Evolutionary conservation across 2,329 filamentous ascomycete genomes (phyloP).

Genomic region (Pestalotiopsis sp.): DNA sequence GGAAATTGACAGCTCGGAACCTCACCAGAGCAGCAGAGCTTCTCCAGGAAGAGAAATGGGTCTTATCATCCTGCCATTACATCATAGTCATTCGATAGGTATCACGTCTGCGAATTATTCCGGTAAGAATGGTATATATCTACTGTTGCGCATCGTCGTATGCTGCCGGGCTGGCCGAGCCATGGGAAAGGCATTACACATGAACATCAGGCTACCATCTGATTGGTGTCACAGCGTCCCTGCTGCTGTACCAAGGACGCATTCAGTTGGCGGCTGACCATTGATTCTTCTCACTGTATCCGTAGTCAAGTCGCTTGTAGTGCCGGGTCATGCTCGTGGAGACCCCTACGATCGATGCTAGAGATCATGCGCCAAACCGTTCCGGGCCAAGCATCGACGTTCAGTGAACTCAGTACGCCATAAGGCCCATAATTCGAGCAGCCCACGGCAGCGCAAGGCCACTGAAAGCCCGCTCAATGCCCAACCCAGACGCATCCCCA

Average conservation of each 20-base stretch:
- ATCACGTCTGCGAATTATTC: neutral
- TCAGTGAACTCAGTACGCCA: slow-evolving; percentile 16
- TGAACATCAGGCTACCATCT: neutral
- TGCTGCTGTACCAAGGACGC: neutral
- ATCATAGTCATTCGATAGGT: neutral
- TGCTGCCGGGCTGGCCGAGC: neutral
- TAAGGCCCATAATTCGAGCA: slow-evolving; percentile 12
- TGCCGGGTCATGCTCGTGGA: slow-evolving; percentile 5
- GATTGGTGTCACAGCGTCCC: neutral
- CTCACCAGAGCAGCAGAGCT: neutral
- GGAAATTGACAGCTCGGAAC: neutral
- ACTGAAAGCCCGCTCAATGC: neutral
- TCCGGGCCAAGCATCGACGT: slow-evolving; percentile 14
- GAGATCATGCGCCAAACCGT: slow-evolving; percentile 12
- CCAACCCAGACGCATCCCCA: neutral
- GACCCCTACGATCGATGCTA: slow-evolving; percentile 8
- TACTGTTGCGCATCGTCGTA: neutral
- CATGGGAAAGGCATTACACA: neutral
- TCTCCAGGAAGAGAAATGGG: neutral
- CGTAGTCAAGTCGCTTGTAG: neutral
- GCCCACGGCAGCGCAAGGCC: neutral
- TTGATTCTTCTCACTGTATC: neutral
- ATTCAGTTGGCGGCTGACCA: slow-evolving; percentile 1
- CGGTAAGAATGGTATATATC: neutral
- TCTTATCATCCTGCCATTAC: neutral